Evolutionary conservation across 441 rosid genomes (phyloP).

Genomic region (Erysimum cheiri): DNA sequence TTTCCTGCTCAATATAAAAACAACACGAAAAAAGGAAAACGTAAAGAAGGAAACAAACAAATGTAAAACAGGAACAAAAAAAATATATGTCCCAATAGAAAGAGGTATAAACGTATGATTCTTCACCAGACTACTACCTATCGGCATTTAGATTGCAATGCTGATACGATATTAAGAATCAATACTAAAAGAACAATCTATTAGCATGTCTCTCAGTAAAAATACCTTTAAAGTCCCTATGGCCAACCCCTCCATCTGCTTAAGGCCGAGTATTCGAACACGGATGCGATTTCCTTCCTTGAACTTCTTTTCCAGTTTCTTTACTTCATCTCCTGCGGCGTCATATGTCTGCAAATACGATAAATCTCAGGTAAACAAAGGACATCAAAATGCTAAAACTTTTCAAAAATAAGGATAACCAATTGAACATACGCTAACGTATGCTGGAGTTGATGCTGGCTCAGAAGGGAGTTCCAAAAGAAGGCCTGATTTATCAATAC

Average conservation of each 20-base stretch:
- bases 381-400: constrained; percentile 25
- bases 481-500: constrained; percentile 91
- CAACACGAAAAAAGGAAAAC: constrained; percentile 12
- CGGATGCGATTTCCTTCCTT: constrained; percentile 86
- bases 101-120: constrained; percentile 24
- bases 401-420: constrained; percentile 25
- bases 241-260: constrained; percentile 94
- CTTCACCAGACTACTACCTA: constrained; percentile 20
- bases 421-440: constrained; percentile 71
- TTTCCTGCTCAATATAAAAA: constrained; percentile 67
- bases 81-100: constrained; percentile 5
- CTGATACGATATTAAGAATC: constrained; percentile 3
- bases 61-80: constrained; percentile 10
- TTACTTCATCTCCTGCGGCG: constrained; percentile 81
- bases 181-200: constrained; percentile 12
- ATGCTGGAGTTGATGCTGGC: constrained; percentile 76
- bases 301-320: constrained; percentile 79
- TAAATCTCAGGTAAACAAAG: constrained; percentile 37
- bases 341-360: constrained; percentile 70
- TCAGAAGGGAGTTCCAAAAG: constrained; percentile 86
- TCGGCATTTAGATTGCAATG: constrained; percentile 30
- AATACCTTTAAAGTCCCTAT: constrained; percentile 86
- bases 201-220: constrained; percentile 34
- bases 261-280: constrained; percentile 82
- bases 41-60: constrained; percentile 28